A percentile compares a stretch with the other conserved stretches of the same genome.
Evolutionary conservation across 345 rosid genomes (phyloP).

Genomic region (Dimocarpus longan): DNA sequence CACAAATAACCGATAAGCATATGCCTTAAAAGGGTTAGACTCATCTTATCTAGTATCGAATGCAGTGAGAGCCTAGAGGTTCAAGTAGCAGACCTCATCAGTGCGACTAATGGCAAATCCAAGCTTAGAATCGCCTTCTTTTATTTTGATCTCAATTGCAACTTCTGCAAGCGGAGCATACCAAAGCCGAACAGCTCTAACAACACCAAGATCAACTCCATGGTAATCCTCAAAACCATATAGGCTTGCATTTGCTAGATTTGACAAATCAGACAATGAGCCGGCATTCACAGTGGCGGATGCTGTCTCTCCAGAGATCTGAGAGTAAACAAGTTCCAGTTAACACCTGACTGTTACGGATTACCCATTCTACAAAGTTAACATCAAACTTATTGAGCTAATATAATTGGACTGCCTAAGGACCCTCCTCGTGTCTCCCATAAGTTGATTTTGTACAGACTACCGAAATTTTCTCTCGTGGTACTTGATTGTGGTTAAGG

Average conservation of each 20-base stretch:
- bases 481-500: background rate
- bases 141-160: constrained; percentile 66
- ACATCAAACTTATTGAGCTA: background rate
- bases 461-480: background rate
- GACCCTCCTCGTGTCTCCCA: background rate
- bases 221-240: constrained; percentile 99
- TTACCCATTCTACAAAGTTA: background rate
- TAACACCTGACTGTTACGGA: background rate
- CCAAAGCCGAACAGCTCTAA: constrained; percentile 95
- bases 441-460: background rate
- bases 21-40: too few relatives aligned
- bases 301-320: constrained; percentile 97
- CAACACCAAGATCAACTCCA: constrained; percentile 95
- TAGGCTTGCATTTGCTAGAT: constrained; percentile 70
- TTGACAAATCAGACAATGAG: constrained; percentile 77
- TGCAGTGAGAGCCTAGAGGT: background rate
- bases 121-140: constrained; percentile 77
- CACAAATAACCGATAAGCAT: background rate
- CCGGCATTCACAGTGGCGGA: constrained; percentile 84
- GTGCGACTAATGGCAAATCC: constrained; percentile 99
- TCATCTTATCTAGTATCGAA: background rate
- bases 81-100: constrained; percentile 65
- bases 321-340: background rate
- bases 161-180: constrained; percentile 74
- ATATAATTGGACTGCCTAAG: background rate